Evolutionary conservation across 768 basidiomycete species (phyloP), one percentile per base, ranked within the genome.

Genomic region (Cantharellus cinnabarinus): DNA sequence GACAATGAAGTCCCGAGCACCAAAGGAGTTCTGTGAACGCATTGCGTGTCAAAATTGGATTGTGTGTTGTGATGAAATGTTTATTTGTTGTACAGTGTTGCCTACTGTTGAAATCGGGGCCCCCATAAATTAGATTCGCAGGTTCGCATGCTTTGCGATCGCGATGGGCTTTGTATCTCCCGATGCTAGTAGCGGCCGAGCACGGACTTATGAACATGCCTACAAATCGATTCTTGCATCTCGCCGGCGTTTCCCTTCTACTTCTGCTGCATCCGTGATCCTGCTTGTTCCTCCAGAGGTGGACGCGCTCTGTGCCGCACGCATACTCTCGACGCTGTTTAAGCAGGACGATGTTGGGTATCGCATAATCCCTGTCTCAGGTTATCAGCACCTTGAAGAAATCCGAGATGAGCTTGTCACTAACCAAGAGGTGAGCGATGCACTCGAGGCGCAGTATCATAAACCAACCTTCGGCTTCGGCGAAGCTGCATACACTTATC

Each of bases 281-380:
- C 77, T 94, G 55, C 80, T 93, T 59, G 89, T 88, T 52, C 82
- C 88, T 2, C 85, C 89, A 5, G 87, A 93, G 67, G 86, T 91
- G 57, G 94, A 99, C 71, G 88, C 88, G 3, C 73, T 97, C 3
- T 91, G 89, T 68, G 90, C 90, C 5, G 82, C 88, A 3, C 79
- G 82, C 51, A 94, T 98, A 80, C 78, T 98, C 51, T 82, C 85
- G 5, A 82, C 83, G 41, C 73, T 99, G 15, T 81, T 99, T 71
- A 85, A 81, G 65, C 88, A 93, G 65, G 95, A 99, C 74, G 90
- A 94, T 65, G 80, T 98, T 48, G 83, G 85, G 68, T 85, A 97
- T 70, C 78, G 88, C 53, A 79, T 89, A 57, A 82, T 89, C 42
- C 95, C 95, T 40, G 82, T 97, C 0, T 82, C 88, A 10, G 89